Evolutionary conservation across 2,329 filamentous ascomycete species (phyloP).

Genomic region (Thelonectria blattea): DNA sequence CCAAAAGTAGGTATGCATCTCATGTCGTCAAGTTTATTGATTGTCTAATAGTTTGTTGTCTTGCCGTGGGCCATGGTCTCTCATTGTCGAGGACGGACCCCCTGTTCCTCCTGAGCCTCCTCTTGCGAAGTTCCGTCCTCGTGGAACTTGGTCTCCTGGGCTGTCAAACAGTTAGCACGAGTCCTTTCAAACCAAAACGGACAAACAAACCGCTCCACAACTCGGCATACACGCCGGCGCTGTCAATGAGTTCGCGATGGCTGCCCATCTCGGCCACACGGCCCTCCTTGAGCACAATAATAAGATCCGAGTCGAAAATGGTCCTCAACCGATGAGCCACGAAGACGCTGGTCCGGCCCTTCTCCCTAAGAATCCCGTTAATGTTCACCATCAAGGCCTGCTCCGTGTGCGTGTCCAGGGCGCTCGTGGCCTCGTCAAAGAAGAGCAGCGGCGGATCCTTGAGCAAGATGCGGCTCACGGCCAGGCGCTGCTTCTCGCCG

Average conservation of each 20-base stretch:
- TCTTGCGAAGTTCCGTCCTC: slow-evolving; percentile 52
- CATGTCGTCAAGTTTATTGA: slow-evolving; percentile 19
- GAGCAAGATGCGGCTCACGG: slow-evolving; percentile 80
- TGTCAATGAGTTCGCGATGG: slow-evolving; percentile 82
- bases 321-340: slow-evolving; percentile 91
- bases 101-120: slow-evolving; percentile 36
- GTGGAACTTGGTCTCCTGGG: slow-evolving; percentile 66
- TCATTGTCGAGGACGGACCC: background rate
- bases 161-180: slow-evolving; percentile 44
- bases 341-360: slow-evolving; percentile 89
- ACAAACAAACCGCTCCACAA: slow-evolving; percentile 80
- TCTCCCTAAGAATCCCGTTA: slow-evolving; percentile 88
- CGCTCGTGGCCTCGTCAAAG: slow-evolving; percentile 94
- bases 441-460: slow-evolving; percentile 91
- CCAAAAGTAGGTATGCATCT: background rate
- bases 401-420: slow-evolving; percentile 92
- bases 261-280: slow-evolving; percentile 88
- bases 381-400: slow-evolving; percentile 90
- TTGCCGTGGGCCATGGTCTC: background rate
- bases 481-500: slow-evolving; percentile 90
- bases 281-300: slow-evolving; percentile 87
- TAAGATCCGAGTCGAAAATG: slow-evolving; percentile 91
- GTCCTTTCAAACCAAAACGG: background rate
- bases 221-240: slow-evolving; percentile 81
- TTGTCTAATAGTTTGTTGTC: slow-evolving; percentile 15